Evolutionary conservation across 192 early-diverging fungal genomes (phyloP).

Genomic region (Podila clonocystis): DNA sequence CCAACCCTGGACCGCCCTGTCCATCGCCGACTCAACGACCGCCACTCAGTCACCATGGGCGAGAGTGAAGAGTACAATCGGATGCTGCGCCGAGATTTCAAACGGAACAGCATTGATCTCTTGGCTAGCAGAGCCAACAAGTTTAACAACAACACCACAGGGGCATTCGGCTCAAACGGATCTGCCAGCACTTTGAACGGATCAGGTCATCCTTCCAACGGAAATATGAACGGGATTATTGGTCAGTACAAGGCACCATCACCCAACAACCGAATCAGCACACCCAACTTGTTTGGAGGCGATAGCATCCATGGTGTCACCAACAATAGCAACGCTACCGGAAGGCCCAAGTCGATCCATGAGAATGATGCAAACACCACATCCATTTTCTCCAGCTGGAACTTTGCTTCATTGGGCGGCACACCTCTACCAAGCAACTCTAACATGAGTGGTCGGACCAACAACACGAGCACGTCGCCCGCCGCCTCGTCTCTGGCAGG

Average conservation of each 20-base stretch:
- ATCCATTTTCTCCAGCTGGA: conserved; percentile 45
- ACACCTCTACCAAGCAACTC: conserved; percentile 27
- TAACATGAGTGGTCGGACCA: neutral
- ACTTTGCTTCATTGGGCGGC: conserved; percentile 40
- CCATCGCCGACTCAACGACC: conserved; percentile 64
- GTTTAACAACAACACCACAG: conserved; percentile 17
- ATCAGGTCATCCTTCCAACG: conserved; percentile 8
- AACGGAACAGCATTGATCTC: conserved; percentile 48
- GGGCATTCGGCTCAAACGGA: neutral
- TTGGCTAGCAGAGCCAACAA: conserved; percentile 25
- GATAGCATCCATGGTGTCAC: neutral
- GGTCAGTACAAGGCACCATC: conserved; percentile 10
- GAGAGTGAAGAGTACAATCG: conserved; percentile 58
- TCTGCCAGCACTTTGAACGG: conserved; percentile 25
- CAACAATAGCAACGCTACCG: neutral
- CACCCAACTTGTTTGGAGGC: no score
- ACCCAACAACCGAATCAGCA: conserved; percentile 7
- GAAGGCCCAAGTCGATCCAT: conserved; percentile 47
- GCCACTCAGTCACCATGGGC: conserved; percentile 62
- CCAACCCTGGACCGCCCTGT: conserved; percentile 28
- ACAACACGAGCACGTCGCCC: neutral
- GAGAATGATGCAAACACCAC: conserved; percentile 29
- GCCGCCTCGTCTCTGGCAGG: conserved; percentile 16
- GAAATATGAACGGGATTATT: conserved; percentile 21
- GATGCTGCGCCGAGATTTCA: conserved; percentile 39